Evolutionary conservation across 805 yeast species (phyloP), one percentile per base, ranked within the genome.

Genomic region (Trichomonascus vanleenenianus): DNA sequence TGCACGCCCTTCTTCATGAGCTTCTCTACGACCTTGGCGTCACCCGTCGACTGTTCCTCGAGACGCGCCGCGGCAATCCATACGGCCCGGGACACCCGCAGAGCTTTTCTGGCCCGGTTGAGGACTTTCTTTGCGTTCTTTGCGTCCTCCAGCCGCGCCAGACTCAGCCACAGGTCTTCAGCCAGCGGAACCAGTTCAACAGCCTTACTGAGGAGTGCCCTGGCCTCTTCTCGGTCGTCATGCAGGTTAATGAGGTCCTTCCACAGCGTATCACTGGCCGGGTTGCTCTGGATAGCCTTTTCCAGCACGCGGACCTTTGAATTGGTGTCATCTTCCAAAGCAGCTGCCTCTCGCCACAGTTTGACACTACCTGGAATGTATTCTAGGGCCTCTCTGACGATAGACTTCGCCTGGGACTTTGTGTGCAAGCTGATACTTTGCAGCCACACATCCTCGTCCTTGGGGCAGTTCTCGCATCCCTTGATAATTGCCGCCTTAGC

Each of bases 381-480:
- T 45, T 68, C 65, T 2, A 89, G 72, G 0, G 85, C 95, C 40
- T 81, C 79, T 0, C 83, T 74, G 2, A 81, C 79, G 10, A 88
- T 70, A 1, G 70, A 63, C 56, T 76, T 80, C 42, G 85, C 74
- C 12, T 72, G 58, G 40, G 76, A 73, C 8, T 61, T 56, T 2
- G 61, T 47, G 56, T 86, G 79, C 10, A 89, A 64, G 40, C 85
- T 70, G 4, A 91, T 67, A 56, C 75, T 81, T 51, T 85, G 95
- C 6, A 89, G 61, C 98, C 98, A 91, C 0, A 88, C 68, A 10
- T 77, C 83, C 48, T 81, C 94, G 52, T 71, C 76, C 34, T 65
- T 67, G 0, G 88, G 85, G 52, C 89, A 78, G 37, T 67, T 67
- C 3, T 66, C 68, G 56, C 96, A 84, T 1, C 95, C 98, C 57